These are phyloP conservation scores for Entophlyctis luteolus DNA, from an alignment of 192 early-diverging fungal genomes.

Conservation along the genomic window DNA sequence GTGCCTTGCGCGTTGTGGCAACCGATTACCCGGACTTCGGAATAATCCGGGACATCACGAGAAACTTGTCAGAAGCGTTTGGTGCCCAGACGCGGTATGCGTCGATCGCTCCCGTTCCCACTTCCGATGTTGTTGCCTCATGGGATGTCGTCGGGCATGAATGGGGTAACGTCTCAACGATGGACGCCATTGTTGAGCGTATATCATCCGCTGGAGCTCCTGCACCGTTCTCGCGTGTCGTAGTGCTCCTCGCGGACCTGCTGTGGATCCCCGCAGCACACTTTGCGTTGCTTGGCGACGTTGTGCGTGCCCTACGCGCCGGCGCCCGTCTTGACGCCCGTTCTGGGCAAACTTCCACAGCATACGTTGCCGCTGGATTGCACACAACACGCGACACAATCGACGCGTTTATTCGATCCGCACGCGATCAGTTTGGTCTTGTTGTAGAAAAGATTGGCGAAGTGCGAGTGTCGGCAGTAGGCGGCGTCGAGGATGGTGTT, in stretches of 20 bases:
- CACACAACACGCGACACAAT: conserved; percentile 16
- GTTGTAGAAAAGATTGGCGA: conserved; percentile 10
- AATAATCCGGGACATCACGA: neutral
- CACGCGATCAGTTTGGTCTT: neutral
- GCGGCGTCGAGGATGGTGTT: neutral
- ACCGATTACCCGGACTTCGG: conserved; percentile 25
- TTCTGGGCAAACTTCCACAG: neutral
- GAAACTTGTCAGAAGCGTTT: neutral
- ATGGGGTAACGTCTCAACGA: conserved; percentile 5
- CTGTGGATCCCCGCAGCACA: conserved; percentile 23
- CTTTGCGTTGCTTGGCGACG: conserved; percentile 1
- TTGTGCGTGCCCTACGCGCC: neutral
- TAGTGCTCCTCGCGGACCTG: conserved; percentile 21
- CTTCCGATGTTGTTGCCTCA: neutral
- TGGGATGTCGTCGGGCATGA: conserved; percentile 25
- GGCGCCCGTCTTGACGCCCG: neutral
- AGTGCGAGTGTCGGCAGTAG: conserved; percentile 2
- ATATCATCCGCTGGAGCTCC: neutral
- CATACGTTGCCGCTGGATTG: conserved; percentile 15
- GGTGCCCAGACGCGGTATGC: neutral
- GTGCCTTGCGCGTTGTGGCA: conserved; percentile 4
- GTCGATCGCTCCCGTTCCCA: neutral
- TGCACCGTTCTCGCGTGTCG: neutral
- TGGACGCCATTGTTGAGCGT: neutral
- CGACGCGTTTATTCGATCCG: conserved; percentile 13